phyloP scores from a whole-genome alignment of 441 rosid genomes.

The Arabidopsis hybrid region DNA sequence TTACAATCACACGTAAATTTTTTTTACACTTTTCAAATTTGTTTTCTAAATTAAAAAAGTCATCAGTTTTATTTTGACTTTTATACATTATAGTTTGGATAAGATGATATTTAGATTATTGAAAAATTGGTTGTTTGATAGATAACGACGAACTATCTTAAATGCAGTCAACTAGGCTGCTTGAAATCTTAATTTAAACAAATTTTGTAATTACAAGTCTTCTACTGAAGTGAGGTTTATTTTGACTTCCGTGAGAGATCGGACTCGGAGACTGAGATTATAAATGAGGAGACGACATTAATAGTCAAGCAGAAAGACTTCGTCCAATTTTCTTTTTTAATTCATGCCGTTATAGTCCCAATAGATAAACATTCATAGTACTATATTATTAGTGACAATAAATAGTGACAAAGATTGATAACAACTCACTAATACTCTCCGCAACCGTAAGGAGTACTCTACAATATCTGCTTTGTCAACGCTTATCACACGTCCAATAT shows the following conservation, averaged over 20 bases:
- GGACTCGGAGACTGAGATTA: not conserved
- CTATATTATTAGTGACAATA: not conserved
- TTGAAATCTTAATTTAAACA: not conserved
- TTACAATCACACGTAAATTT: too few species aligned
- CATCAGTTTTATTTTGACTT: conserved; percentile 17
- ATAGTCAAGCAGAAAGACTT: conserved; percentile 35
- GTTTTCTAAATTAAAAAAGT: not conserved
- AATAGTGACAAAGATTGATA: conserved; percentile 44
- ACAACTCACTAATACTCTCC: conserved; percentile 15
- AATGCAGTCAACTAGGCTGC: conserved; percentile 45
- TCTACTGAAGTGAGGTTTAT: conserved; percentile 19
- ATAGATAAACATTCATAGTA: conserved; percentile 19
- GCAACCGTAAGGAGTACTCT: conserved; percentile 3
- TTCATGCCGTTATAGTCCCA: not conserved
- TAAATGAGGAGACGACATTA: conserved; percentile 33
- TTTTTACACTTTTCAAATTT: not conserved
- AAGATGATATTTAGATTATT: not conserved
- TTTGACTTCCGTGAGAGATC: conserved; percentile 34
- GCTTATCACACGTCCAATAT: conserved; percentile 5
- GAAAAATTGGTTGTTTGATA: conserved; percentile 33
- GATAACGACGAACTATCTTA: conserved; percentile 28
- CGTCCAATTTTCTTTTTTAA: conserved; percentile 4
- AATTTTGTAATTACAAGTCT: conserved; percentile 1
- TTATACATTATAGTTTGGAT: conserved; percentile 20
- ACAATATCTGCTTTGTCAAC: conserved; percentile 20